Conservation (phyloP, 352 stramenopile species). For the Pythium chondricola region DNA sequence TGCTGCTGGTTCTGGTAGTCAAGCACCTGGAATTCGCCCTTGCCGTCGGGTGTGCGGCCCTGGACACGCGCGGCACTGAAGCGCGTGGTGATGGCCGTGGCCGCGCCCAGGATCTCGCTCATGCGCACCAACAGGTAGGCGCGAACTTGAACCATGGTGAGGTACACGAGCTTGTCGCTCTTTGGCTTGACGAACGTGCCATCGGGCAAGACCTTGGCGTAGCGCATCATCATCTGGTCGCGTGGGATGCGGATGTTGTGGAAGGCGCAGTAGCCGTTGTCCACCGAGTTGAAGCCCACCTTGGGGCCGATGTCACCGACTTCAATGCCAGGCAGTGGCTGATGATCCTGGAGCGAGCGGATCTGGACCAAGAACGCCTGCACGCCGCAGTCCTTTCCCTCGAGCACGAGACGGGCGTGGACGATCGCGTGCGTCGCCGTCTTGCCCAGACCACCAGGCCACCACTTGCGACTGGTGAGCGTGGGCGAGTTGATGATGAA, state of each 20-base stretch:
- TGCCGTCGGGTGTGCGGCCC: slow-evolving; percentile 28
- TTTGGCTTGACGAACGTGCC: slow-evolving; percentile 52
- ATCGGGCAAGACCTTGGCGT: slow-evolving; percentile 40
- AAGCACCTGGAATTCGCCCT: slow-evolving; percentile 48
- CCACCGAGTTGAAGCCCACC: slow-evolving; percentile 87
- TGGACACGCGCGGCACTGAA: slow-evolving; percentile 49
- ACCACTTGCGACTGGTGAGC: slow-evolving; percentile 94
- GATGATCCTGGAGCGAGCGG: slow-evolving; percentile 69
- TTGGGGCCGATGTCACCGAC: slow-evolving; percentile 92
- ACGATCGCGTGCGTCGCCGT: slow-evolving; percentile 91
- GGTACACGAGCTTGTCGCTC: slow-evolving; percentile 62
- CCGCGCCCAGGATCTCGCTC: slow-evolving; percentile 13
- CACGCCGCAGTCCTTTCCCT: slow-evolving; percentile 69
- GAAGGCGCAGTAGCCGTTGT: slow-evolving; percentile 90
- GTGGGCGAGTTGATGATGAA: slow-evolving; percentile 94
- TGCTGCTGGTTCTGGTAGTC: slow-evolving; percentile 58
- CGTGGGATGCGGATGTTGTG: slow-evolving; percentile 84
- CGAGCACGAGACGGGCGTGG: slow-evolving; percentile 75
- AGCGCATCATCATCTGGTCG: slow-evolving; percentile 48
- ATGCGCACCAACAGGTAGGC: slow-evolving; percentile 17
- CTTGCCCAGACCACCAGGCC: slow-evolving; percentile 89
- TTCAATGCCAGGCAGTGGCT: slow-evolving; percentile 79
- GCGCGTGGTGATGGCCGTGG: slow-evolving; percentile 39
- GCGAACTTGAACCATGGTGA: slow-evolving; percentile 46
- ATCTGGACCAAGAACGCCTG: slow-evolving; percentile 94